These are phyloP conservation scores for Cercospora sp. DNA, from an alignment of 2,329 filamentous ascomycete species.

Conservation along the genomic window DNA sequence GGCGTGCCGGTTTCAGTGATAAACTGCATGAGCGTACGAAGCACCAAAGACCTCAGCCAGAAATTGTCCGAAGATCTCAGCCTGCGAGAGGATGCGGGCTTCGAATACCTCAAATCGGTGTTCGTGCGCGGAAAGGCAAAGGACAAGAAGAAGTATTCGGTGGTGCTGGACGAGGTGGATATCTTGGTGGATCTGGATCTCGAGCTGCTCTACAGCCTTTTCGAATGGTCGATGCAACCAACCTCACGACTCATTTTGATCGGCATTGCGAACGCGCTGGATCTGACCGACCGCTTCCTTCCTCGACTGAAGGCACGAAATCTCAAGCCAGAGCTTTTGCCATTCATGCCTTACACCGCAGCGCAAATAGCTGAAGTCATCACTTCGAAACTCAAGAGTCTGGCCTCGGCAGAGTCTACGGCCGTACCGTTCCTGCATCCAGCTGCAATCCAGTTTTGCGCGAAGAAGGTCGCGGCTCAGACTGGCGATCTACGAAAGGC, in stretches of 20 bases:
- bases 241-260: constrained; percentile 79
- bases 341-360: constrained; percentile 90
- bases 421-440: constrained; percentile 85
- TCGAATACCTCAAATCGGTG: constrained; percentile 65
- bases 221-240: constrained; percentile 88
- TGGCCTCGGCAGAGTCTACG: constrained; percentile 48
- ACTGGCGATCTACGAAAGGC: constrained; percentile 93
- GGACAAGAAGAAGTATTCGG: constrained; percentile 64
- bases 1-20: constrained; percentile 71
- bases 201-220: constrained; percentile 87
- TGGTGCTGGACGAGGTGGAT: constrained; percentile 93
- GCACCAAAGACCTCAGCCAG: constrained; percentile 78
- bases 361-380: constrained; percentile 85
- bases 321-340: constrained; percentile 82
- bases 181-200: constrained; percentile 86
- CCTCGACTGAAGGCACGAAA: constrained; percentile 91
- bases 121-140: constrained; percentile 63
- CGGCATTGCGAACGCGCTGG: constrained; percentile 93
- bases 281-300: constrained; percentile 91
- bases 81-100: constrained; percentile 63
- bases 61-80: constrained; percentile 72
- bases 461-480: constrained; percentile 90
- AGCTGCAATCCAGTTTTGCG: constrained; percentile 87
- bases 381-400: constrained; percentile 73
- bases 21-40: constrained; percentile 97